A percentile compares a stretch with the other conserved stretches of the same genome.
phyloP scores from a whole-genome alignment of 2,329 filamentous ascomycete species.

The Claviceps spartinae region DNA sequence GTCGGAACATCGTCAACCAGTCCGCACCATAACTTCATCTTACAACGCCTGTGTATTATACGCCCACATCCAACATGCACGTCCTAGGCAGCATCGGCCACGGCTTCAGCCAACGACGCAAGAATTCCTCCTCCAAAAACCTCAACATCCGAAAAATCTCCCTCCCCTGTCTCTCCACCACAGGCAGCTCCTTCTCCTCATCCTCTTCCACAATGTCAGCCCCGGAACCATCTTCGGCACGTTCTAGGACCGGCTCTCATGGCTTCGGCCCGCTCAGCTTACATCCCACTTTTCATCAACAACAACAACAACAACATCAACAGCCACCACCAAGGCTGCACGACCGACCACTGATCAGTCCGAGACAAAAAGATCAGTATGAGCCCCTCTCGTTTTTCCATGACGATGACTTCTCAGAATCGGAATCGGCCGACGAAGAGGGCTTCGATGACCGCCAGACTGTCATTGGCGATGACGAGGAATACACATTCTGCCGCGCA shows the following conservation, averaged over 20 bases:
- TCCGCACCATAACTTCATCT: too few species aligned
- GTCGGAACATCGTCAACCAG: too few species aligned
- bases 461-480: conserved; percentile 3
- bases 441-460: conserved; percentile 12
- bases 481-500: conserved; percentile 7
- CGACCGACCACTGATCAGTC: conserved; percentile 20
- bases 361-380: conserved; percentile 8
- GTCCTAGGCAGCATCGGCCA: conserved; percentile 17
- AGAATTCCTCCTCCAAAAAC: conserved; percentile 21
- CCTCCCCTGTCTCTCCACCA: conserved; percentile 25
- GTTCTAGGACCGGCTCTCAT: conserved; percentile 10
- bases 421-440: conserved; percentile 9
- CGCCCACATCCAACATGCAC: conserved; percentile 17
- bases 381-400: conserved; percentile 16
- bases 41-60: too few species aligned
- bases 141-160: conserved; percentile 29
- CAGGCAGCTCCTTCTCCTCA: conserved; percentile 20
- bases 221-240: conserved; percentile 11
- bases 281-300: conserved; percentile 18
- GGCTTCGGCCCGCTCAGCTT: conserved; percentile 21
- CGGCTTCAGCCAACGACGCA: conserved; percentile 23
- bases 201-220: conserved; percentile 17
- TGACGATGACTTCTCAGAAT: conserved; percentile 7
- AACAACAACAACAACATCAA: too few species aligned
- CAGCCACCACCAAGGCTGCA: conserved; percentile 23